These are phyloP conservation scores for Coprinopsis sp. DNA, from an alignment of 768 basidiomycete genomes.

Conservation along the genomic window DNA sequence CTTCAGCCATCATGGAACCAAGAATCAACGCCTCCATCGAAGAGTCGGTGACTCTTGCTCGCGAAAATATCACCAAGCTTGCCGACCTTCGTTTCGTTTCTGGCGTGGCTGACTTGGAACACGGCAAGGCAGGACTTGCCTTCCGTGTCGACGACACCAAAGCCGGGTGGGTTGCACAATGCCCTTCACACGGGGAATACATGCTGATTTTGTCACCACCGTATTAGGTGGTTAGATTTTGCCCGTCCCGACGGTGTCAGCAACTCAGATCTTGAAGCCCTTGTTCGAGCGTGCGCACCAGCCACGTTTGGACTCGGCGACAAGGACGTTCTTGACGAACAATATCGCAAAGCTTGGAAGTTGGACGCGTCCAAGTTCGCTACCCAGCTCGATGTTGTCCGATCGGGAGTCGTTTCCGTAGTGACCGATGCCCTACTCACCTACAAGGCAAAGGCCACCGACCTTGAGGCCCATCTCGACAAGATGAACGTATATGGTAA, in stretches of 20 bases:
- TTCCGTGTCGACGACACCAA: not conserved
- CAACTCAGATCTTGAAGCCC: slow-evolving; percentile 9
- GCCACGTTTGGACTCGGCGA: slow-evolving; percentile 21
- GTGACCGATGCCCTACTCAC: slow-evolving; percentile 14
- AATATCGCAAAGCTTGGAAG: slow-evolving; percentile 23
- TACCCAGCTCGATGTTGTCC: slow-evolving; percentile 14
- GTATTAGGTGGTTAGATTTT: slow-evolving; percentile 1
- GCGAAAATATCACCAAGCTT: no score
- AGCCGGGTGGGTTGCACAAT: not conserved
- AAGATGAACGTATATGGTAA: slow-evolving; percentile 37
- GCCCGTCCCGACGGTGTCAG: not conserved
- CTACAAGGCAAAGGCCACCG: slow-evolving; percentile 13
- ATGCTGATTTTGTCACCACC: not conserved
- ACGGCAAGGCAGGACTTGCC: not conserved
- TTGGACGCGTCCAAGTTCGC: slow-evolving; percentile 18
- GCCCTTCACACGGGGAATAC: not conserved
- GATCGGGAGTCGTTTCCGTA: slow-evolving; percentile 11
- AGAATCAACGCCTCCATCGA: no score
- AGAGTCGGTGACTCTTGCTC: no score
- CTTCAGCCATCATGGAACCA: no score
- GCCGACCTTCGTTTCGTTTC: no score
- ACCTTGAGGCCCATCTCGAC: slow-evolving; percentile 23
- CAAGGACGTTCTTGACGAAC: slow-evolving; percentile 23
- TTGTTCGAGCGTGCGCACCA: slow-evolving; percentile 18
- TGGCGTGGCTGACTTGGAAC: no score